These are phyloP conservation scores for Ustilaginoidea virens DNA, from an alignment of 2,329 filamentous ascomycete genomes.

Conservation along the genomic window DNA sequence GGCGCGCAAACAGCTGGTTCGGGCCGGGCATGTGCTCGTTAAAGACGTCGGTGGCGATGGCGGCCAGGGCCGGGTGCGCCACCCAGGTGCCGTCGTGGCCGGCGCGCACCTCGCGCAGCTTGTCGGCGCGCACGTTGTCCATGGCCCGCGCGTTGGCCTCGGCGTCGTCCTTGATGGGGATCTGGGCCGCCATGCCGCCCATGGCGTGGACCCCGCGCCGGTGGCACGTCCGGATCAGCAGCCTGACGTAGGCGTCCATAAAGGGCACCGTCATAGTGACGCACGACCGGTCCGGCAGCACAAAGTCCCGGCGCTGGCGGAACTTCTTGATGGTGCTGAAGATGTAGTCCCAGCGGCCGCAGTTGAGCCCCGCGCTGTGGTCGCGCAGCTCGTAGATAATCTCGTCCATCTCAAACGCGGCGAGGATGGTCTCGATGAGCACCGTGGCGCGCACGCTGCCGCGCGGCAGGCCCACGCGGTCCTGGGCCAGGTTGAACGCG, in stretches of 20 bases:
- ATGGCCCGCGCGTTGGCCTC: slow-evolving; percentile 87
- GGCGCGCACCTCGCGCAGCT: slow-evolving; percentile 86
- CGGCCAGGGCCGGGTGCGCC: slow-evolving; percentile 80
- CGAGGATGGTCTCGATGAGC: slow-evolving; percentile 92
- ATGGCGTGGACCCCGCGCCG: slow-evolving; percentile 94
- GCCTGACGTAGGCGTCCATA: slow-evolving; percentile 91
- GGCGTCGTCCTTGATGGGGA: slow-evolving; percentile 92
- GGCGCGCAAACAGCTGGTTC: slow-evolving; percentile 84
- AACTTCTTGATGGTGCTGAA: slow-evolving; percentile 99
- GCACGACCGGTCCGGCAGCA: slow-evolving; percentile 76
- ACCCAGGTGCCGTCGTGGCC: slow-evolving; percentile 97
- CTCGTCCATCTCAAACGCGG: slow-evolving; percentile 99
- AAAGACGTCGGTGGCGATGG: slow-evolving; percentile 84
- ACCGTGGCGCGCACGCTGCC: slow-evolving; percentile 93
- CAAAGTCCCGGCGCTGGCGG: slow-evolving; percentile 83
- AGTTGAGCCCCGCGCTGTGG: slow-evolving; percentile 93
- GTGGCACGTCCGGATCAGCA: slow-evolving; percentile 97
- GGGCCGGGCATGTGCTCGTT: slow-evolving; percentile 98
- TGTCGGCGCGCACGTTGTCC: slow-evolving; percentile 84
- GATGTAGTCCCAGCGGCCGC: slow-evolving; percentile 98
- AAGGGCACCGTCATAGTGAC: slow-evolving; percentile 98
- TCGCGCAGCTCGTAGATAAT: slow-evolving; percentile 99
- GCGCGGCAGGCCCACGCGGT: slow-evolving; percentile 76
- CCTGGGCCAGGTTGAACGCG: slow-evolving; percentile 88
- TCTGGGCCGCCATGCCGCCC: slow-evolving; percentile 97